Base-by-base conservation (phyloP, 2,329 filamentous ascomycete genomes). In the Tolypocladium album region DNA sequence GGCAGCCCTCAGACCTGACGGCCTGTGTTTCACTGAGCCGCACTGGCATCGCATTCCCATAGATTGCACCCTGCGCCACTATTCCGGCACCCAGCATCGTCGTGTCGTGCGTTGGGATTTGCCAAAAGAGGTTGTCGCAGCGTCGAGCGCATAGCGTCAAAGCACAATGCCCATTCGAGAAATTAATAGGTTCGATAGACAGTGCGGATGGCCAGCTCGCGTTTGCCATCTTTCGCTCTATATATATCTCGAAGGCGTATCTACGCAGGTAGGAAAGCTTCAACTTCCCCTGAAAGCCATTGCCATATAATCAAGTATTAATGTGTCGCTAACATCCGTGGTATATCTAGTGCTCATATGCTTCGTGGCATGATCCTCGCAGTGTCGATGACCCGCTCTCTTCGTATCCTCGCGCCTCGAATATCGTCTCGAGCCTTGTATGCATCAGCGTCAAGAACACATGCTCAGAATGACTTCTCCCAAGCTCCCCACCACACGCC, bases 401-500 rank as follows among this genome's bases (percentile, higher is more conserved):
- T 55, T 22, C 11, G 20, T 27, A 12, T 22, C 2, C 11, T 11
- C 20, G 31, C 20, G 20, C 20, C 11, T 38, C 9, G 20, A 31
- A 24, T 38, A 55, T 22, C 8, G 50, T 11, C 22, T 38, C 1
- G 22, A 13, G 20, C 20, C 57, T 22, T 8, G 24, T 5, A 45
- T 22, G 24, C 27, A 58, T 22, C 39, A 40, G 31, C 24, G 13
- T 34, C 58, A 45, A 43, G 24, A 36, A 9, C 36, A n/a, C 45
- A 62, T 59, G 60, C 31, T 68, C 64, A 76, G 61, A 75, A 76
- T 69, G 74, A 79, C 67, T 76, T 80, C 67, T 90, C 88, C 83
- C 92, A 97, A 4, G 89, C 86, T 67, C 87, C 86, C 92, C 93
- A 97, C 90, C 92, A 99, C 20, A 97, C 78, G 1, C 89, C 91